Base-by-base conservation (phyloP, 305 asterid genomes). In the Salvia sclarea region DNA sequence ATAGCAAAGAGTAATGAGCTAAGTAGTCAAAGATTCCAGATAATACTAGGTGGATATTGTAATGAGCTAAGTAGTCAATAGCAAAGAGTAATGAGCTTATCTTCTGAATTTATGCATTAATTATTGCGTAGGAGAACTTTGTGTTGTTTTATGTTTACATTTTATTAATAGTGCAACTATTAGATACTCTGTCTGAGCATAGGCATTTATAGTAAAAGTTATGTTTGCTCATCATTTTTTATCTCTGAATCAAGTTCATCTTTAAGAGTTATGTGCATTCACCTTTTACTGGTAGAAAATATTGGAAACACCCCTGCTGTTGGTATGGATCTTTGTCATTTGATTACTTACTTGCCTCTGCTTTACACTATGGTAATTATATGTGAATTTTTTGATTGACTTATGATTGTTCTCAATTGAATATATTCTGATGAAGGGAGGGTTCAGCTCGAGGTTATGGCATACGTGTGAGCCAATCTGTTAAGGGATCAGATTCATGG, bases 401-500 rank as follows among this genome's bases (percentile, higher is more conserved):
- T 63, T 66, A 37, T 69, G 54, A 66, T 59, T 57, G 33, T 21
- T 22, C 20, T 13, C 37, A 22, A 38, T 13, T 6, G 37, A 38
- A 24, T 41, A 22, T 24, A 5, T 28, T 45, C 63, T 5, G 35
- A 57, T 55, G 61, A 70, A 93, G 98, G 89, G 98, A 90, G 76
- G 96, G 97, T 54, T 90, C 98, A 68, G 84, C 84, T 71, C 88
- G 97, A 71, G 98, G 98, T 47, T 88, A 66, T 40, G 98, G 98
- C 67, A 66, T 90, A 69, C 86, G 97, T 57, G 69, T 83, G 67
- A 83, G 81, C 74, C 95, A 82, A 49, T 88, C 97, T 58, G 85
- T 79, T 81, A 85, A 85, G 79, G 98, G 97, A 62, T 90, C 95
- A 68, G 98, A 93, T 80, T 93, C 97, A 41, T 93, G 97, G 98